Percentiles rank a stretch among this genome's conserved stretches.
phyloP scores from a whole-genome alignment of 768 basidiomycete species.

The Hemileccinum impolitum region DNA sequence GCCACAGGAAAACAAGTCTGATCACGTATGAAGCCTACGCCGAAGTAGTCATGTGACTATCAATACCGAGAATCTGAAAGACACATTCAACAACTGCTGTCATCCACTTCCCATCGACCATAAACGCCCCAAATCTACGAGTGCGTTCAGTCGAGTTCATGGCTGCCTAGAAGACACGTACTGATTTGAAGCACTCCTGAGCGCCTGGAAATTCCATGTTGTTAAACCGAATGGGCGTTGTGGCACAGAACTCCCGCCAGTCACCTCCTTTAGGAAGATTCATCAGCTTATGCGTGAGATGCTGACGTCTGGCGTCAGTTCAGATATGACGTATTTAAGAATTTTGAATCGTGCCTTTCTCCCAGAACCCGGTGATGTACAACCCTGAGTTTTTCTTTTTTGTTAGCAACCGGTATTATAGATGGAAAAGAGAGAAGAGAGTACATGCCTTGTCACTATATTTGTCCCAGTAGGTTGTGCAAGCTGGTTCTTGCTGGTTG shows the following conservation, averaged over 20 bases:
- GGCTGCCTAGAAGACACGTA: slow-evolving; percentile 1
- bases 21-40: no score
- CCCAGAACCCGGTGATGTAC: slow-evolving; percentile 21
- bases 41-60: no score
- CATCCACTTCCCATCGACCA: slow-evolving; percentile 28
- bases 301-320: slow-evolving; percentile 16
- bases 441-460: slow-evolving; percentile 25
- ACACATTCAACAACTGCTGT: slow-evolving; percentile 13
- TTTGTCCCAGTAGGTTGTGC: slow-evolving; percentile 22
- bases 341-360: neutral
- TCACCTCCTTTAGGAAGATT: slow-evolving; percentile 23
- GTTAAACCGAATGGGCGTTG: slow-evolving; percentile 27
- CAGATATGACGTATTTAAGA: no score
- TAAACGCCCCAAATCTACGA: slow-evolving; percentile 18
- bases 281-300: slow-evolving; percentile 24
- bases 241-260: slow-evolving; percentile 34
- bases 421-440: neutral
- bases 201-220: slow-evolving; percentile 21
- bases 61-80: no score
- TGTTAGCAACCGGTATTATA: neutral
- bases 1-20: no score
- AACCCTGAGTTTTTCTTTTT: slow-evolving; percentile 16
- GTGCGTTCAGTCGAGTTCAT: neutral
- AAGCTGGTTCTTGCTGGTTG: slow-evolving; percentile 25
- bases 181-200: slow-evolving; percentile 13